Conservation (phyloP, 176 grass and related monocot species). For the Lolium multiflorum region DNA sequence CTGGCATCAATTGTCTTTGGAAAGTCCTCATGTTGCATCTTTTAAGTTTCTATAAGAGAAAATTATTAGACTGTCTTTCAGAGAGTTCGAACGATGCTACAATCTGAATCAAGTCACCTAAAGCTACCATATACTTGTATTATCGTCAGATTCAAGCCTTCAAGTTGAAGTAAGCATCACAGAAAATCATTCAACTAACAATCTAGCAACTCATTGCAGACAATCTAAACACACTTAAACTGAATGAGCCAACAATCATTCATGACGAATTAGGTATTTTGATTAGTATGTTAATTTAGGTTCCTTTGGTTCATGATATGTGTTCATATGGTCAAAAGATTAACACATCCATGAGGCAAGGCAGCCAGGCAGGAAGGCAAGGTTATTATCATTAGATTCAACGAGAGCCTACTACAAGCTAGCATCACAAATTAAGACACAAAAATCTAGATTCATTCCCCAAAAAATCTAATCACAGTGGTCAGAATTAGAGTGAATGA, state of each 20-base stretch:
- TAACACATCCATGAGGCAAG: not conserved
- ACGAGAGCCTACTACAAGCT: not conserved
- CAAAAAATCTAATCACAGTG: not conserved
- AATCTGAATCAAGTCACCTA: not conserved
- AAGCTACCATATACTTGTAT: not conserved
- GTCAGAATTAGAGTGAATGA: conserved; percentile 39
- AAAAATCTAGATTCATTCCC: conserved; percentile 10
- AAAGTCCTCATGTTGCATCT: not conserved
- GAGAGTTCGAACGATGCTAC: not conserved
- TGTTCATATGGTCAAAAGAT: conserved; percentile 5
- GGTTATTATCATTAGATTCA: not conserved
- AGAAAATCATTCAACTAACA: not conserved
- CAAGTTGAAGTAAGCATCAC: conserved; percentile 12
- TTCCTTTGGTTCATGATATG: not conserved
- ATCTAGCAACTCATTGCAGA: not conserved
- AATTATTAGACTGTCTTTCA: not conserved
- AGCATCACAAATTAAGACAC: not conserved
- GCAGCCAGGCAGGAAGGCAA: not conserved
- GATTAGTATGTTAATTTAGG: not conserved
- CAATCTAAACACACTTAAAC: not conserved
- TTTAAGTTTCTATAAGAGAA: not conserved
- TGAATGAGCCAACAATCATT: conserved; percentile 35
- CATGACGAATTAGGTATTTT: not conserved
- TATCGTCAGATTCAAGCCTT: not conserved
- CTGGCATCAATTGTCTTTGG: not conserved